Conservation (phyloP, 805 yeast species). For the Diddensiella caesifluorescens region DNA sequence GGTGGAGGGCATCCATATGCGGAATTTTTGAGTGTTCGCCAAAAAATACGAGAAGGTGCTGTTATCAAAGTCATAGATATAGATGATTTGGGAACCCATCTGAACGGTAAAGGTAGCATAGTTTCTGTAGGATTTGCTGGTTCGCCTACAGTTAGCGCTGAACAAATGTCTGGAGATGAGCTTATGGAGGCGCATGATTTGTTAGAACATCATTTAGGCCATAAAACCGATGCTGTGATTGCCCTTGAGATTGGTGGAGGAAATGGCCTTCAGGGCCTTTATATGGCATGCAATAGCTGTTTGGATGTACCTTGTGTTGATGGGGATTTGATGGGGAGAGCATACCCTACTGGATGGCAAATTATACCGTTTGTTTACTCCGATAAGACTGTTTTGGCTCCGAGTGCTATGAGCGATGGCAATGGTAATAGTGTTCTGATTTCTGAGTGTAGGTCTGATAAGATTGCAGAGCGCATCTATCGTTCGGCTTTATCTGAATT, state of each 20-base stretch:
- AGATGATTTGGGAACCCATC: slow-evolving; percentile 29
- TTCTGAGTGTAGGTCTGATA: slow-evolving; percentile 22
- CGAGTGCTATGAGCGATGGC: slow-evolving; percentile 31
- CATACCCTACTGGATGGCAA: slow-evolving; percentile 43
- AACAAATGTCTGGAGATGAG: slow-evolving; percentile 40
- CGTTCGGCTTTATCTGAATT: slow-evolving; percentile 41
- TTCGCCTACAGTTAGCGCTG: slow-evolving; percentile 42
- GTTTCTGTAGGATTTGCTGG: slow-evolving; percentile 40
- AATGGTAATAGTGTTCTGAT: slow-evolving; percentile 36
- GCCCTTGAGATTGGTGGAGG: slow-evolving; percentile 32
- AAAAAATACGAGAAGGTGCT: slow-evolving; percentile 35
- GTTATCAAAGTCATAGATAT: slow-evolving; percentile 34
- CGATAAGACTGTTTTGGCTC: slow-evolving; percentile 10
- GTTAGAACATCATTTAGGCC: slow-evolving; percentile 22
- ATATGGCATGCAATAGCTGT: slow-evolving; percentile 13
- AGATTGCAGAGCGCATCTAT: slow-evolving; percentile 36
- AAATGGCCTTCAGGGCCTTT: slow-evolving; percentile 24
- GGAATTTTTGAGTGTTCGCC: slow-evolving; percentile 32
- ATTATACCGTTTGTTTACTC: slow-evolving; percentile 29
- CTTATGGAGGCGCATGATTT: slow-evolving; percentile 31
- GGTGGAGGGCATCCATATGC: slow-evolving; percentile 49
- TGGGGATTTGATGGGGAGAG: slow-evolving; percentile 45
- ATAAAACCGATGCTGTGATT: slow-evolving; percentile 17
- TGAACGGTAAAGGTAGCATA: slow-evolving; percentile 22
- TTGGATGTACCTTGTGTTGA: slow-evolving; percentile 26